Conservation (phyloP, 139 green algal genomes). For the Desmodesmus armatus region DNA sequence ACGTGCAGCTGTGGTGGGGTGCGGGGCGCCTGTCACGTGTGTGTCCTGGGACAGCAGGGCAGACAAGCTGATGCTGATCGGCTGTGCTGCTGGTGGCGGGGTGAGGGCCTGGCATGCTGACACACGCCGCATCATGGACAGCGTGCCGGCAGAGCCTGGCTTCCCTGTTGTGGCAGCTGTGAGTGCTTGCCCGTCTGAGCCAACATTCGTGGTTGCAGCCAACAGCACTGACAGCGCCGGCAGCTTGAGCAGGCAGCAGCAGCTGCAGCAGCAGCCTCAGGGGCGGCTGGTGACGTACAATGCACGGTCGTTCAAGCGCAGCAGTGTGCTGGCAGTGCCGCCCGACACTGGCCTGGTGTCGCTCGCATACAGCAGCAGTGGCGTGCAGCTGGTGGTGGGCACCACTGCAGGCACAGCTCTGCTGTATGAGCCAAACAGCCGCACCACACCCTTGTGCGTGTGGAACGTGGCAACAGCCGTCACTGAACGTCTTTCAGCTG, state of each 20-base stretch:
- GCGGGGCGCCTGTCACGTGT: conserved; percentile 44
- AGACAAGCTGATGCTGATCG: conserved; percentile 66
- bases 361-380: conserved; percentile 38
- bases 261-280: not conserved
- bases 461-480: conserved; percentile 14
- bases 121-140: conserved; percentile 53
- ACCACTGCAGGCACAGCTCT: conserved; percentile 6
- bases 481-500: not conserved
- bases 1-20: conserved; percentile 48
- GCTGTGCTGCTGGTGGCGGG: conserved; percentile 30
- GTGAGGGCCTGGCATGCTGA: conserved; percentile 61
- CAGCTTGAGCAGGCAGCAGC: not conserved
- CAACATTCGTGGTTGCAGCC: conserved; percentile 14
- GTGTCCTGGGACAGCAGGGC: conserved; percentile 58
- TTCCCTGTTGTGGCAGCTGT: not conserved
- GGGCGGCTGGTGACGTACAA: conserved; percentile 13
- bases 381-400: conserved; percentile 24
- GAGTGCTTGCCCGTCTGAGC: not conserved
- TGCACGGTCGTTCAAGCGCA: conserved; percentile 31
- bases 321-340: conserved; percentile 7
- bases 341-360: conserved; percentile 22
- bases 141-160: conserved; percentile 41
- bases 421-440: conserved; percentile 33
- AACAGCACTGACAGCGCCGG: not conserved
- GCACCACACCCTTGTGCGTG: conserved; percentile 1